These are phyloP conservation scores for Rhynchosporium agropyri DNA, from an alignment of 2,329 filamentous ascomycete species.

Conservation along the genomic window DNA sequence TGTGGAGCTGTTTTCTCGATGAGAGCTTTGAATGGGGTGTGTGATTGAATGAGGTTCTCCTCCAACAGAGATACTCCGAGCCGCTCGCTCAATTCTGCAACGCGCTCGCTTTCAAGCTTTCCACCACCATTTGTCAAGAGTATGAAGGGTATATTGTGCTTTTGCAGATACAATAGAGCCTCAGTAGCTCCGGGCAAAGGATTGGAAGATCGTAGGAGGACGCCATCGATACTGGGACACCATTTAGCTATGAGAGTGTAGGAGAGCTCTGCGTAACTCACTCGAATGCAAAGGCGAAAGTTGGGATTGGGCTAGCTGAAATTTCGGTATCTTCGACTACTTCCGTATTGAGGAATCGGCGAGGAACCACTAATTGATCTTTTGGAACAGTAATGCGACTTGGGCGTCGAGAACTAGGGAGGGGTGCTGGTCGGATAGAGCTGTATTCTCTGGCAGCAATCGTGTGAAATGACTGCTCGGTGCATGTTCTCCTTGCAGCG, in stretches of 20 bases:
- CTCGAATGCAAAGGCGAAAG: slow-evolving; percentile 61
- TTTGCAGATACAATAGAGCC: slow-evolving; percentile 72
- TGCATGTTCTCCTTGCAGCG: neutral
- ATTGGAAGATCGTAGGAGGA: slow-evolving; percentile 81
- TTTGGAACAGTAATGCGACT: neutral
- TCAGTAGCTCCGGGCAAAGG: slow-evolving; percentile 78
- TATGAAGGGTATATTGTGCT: slow-evolving; percentile 83
- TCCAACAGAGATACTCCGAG: slow-evolving; percentile 66
- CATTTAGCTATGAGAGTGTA: slow-evolving; percentile 20
- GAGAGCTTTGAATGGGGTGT: slow-evolving; percentile 83
- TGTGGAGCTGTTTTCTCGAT: slow-evolving; percentile 59
- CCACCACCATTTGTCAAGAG: slow-evolving; percentile 95
- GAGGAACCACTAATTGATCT: too few species aligned
- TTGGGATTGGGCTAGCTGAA: slow-evolving; percentile 28
- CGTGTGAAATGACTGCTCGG: neutral
- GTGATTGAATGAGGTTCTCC: slow-evolving; percentile 81
- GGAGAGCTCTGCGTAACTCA: slow-evolving; percentile 40
- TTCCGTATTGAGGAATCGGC: neutral
- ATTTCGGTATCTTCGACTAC: neutral
- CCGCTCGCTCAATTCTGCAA: slow-evolving; percentile 67
- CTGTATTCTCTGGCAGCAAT: neutral
- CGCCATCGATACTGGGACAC: slow-evolving; percentile 71
- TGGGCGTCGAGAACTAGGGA: neutral
- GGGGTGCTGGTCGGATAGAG: neutral
- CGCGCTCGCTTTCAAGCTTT: slow-evolving; percentile 74